These are phyloP conservation scores for Rubroboletus pulcherrimus DNA, from an alignment of 768 basidiomycete species.

Conservation along the genomic window DNA sequence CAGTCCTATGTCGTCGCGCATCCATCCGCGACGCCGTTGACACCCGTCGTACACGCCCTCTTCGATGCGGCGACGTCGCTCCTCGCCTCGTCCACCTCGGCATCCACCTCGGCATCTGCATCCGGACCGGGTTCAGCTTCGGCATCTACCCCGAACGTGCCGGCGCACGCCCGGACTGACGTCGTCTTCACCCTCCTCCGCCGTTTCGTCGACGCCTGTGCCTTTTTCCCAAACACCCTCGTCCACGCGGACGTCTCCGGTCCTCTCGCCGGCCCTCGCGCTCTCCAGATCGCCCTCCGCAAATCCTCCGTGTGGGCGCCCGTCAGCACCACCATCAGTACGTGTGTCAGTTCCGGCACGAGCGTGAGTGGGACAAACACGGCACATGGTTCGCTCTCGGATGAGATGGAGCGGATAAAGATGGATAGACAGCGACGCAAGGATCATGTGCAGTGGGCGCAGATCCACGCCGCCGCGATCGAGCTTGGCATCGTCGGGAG, in stretches of 20 bases:
- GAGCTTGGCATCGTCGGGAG: slow-evolving; percentile 49
- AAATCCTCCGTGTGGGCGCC: slow-evolving; percentile 55
- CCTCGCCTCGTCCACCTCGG: slow-evolving; percentile 6
- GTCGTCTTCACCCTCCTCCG: slow-evolving; percentile 31
- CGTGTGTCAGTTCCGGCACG: neutral
- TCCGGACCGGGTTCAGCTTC: slow-evolving; percentile 34
- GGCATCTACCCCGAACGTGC: slow-evolving; percentile 18
- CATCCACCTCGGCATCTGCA: slow-evolving; percentile 31
- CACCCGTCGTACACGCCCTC: slow-evolving; percentile 47
- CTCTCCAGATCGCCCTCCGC: slow-evolving; percentile 56
- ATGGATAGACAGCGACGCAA: slow-evolving; percentile 56
- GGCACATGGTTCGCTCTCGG: slow-evolving; percentile 39
- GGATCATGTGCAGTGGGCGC: slow-evolving; percentile 65
- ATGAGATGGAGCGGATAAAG: slow-evolving; percentile 63
- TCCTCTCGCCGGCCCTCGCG: slow-evolving; percentile 52
- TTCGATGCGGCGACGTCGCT: slow-evolving; percentile 47
- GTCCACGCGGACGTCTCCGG: slow-evolving; percentile 55
- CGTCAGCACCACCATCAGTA: neutral
- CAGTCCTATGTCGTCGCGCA: slow-evolving; percentile 46
- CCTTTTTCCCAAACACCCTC: slow-evolving; percentile 46
- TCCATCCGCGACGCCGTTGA: slow-evolving; percentile 48
- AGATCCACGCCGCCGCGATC: slow-evolving; percentile 60
- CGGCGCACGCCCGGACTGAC: slow-evolving; percentile 7
- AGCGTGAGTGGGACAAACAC: neutral
- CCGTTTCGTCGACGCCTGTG: slow-evolving; percentile 50